Conservation (phyloP, 371 early-diverging fungal genomes). For the Capillidium heterosporum region DNA sequence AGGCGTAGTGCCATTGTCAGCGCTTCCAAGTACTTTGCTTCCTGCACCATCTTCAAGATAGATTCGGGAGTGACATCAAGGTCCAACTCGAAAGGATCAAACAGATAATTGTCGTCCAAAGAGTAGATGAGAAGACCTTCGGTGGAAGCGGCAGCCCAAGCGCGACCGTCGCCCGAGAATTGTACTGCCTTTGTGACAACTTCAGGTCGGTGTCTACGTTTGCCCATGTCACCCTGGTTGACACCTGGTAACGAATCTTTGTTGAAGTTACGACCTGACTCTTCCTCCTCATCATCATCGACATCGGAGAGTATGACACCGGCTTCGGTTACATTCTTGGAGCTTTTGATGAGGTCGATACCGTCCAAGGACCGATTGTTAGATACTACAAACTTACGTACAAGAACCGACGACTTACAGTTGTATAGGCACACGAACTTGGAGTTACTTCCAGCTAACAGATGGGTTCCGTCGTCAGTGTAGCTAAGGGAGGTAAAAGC, state of each 20-base stretch:
- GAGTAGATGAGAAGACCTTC: constrained; percentile 89
- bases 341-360: constrained; percentile 72
- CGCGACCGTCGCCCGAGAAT: constrained; percentile 83
- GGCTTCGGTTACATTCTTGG: constrained; percentile 84
- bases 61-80: constrained; percentile 84
- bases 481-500: constrained; percentile 84
- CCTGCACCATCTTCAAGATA: constrained; percentile 42
- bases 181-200: constrained; percentile 63
- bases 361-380: constrained; percentile 85
- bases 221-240: constrained; percentile 60
- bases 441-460: constrained; percentile 87
- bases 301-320: constrained; percentile 49
- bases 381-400: constrained; percentile 81
- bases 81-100: constrained; percentile 96
- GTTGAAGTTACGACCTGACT: constrained; percentile 68
- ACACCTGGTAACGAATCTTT: constrained; percentile 79
- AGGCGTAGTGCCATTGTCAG: constrained; percentile 81
- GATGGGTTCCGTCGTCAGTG: constrained; percentile 76
- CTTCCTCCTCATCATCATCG: constrained; percentile 60
- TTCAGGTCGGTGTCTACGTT: constrained; percentile 54
- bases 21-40: constrained; percentile 62
- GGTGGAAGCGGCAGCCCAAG: constrained; percentile 93
- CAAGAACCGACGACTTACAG: constrained; percentile 41
- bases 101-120: constrained; percentile 71
- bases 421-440: constrained; percentile 93